Conservation (phyloP, 768 basidiomycete species). For the Boletus rufocinnamomeus region DNA sequence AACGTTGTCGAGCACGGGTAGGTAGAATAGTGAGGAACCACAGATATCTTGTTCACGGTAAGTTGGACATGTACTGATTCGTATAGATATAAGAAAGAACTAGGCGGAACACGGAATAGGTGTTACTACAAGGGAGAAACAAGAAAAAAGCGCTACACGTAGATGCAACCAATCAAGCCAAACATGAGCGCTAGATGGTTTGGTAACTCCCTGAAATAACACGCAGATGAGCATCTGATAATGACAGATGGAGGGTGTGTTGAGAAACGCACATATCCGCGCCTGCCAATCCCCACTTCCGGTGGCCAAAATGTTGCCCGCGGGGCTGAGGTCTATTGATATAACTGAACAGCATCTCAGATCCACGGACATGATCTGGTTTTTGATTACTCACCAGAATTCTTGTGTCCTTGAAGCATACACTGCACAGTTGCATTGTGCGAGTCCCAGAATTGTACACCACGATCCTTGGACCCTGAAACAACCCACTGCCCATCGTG, state of each 20-base stretch:
- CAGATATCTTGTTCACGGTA: slow-evolving; percentile 7
- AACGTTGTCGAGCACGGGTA: slow-evolving; percentile 5
- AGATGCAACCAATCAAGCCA: slow-evolving; percentile 19
- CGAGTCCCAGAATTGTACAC: slow-evolving; percentile 93
- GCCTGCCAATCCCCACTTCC: slow-evolving; percentile 75
- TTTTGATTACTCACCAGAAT: slow-evolving; percentile 52
- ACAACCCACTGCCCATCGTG: slow-evolving; percentile 95
- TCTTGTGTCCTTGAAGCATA: slow-evolving; percentile 82
- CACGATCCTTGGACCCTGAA: slow-evolving; percentile 93
- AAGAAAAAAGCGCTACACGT: slow-evolving; percentile 32
- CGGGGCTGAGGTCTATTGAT: slow-evolving; percentile 67
- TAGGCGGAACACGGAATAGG: slow-evolving; percentile 12
- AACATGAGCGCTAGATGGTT: slow-evolving; percentile 23
- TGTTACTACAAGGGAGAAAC: slow-evolving; percentile 28
- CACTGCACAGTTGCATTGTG: slow-evolving; percentile 79
- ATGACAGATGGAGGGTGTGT: not conserved
- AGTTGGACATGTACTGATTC: slow-evolving; percentile 12
- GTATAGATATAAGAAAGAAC: slow-evolving; percentile 28
- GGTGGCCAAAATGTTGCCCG: slow-evolving; percentile 62
- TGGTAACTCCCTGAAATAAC: slow-evolving; percentile 32
- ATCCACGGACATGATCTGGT: slow-evolving; percentile 2
- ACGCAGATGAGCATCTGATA: slow-evolving; percentile 6
- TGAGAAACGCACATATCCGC: slow-evolving; percentile 55
- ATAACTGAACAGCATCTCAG: slow-evolving; percentile 48
- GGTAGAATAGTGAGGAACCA: slow-evolving; percentile 8